Base-by-base conservation (phyloP, 768 basidiomycete genomes). In the Termitomyces titanicus region DNA sequence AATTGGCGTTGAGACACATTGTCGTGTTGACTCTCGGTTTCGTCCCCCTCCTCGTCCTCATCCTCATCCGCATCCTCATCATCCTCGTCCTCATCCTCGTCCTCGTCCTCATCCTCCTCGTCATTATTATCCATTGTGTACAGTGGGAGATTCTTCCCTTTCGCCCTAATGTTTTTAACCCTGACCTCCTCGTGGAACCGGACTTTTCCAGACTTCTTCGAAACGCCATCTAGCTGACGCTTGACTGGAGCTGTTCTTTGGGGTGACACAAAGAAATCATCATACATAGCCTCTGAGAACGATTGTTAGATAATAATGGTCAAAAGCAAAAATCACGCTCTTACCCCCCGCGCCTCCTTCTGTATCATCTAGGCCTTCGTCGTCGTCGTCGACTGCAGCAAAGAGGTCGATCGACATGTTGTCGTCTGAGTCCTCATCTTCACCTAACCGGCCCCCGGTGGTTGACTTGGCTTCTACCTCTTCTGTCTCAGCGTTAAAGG, bases 401-500 rank as follows among this genome's bases (percentile, higher is more conserved):
- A 92, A 94, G 7, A 90, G 66, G 65, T 94, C 88, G 35, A 92
- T 62, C 12, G 72, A 73, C 33, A 79, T 80, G 11, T 83, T 82
- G 18, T 81, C 74, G 12, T 60, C 59, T 11, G 72, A 72, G 43
- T 79, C 80, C 33, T 72, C 74, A 34, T 78, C 68, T 24, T 72
- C 69, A 63, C 79, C 78, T 22, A 90, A 74, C 25, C 71, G 74
- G 18, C 92, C 93, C 63, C 74, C 75, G 2, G 85, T 84, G 10
- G 81, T 77, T 15, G 73, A 76, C 55, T 71, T 79, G 13, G 85
- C 81, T 68, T 96, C 94, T 3, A 85, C 81, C 61, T 81, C 82
- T 67, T 92, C 90, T 2, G 88, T 87, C 67, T 94, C 85, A 2
- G 85, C 79, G 63, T 98, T 97, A 76, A 99, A 99, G 18, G 83